Base-by-base conservation (phyloP, 2,329 filamentous ascomycete genomes). In the Sclerotinia borealis region DNA sequence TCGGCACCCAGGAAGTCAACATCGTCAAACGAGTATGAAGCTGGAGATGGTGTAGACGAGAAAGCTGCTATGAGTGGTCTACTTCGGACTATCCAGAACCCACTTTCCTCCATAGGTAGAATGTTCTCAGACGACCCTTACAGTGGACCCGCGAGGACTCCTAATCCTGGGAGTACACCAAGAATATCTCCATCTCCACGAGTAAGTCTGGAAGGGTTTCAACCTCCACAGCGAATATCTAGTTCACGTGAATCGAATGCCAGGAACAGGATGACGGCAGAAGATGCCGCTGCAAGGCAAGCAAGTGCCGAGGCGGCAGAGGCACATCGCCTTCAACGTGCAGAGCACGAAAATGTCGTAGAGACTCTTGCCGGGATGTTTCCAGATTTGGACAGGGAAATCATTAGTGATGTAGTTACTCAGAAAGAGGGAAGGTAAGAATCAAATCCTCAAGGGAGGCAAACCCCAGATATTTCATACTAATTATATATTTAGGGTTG, bases 311-410 rank as follows among this genome's bases (percentile, higher is more conserved):
- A 98, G 76, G 85, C 85, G 8, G 93, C 93, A 11, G 91, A 99
- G 75, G 93, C 93, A 9, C 85, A 92, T 68, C 82, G 90, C 19
- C 85, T 98, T 65, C 87, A 95, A 69, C 82, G 87, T 41, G 88
- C 89, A 62, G 95, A 99, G 79, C 93, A 98, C 76, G 82, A 85
- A 61, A 93, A 92, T 70, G 87, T 99, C 9, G 93, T 98, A 3
- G 95, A 98, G 77, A 98, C 95, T 41, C 79, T 99, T 63, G 88
- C 91, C 54, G 90, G 92, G 70, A 99, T 99, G 95, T 99, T 99
- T 75, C 95, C 95, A 0, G 92, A 96, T 73, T 80, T 99, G 58
- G 95, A 99, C 75, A 86, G 87, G 72, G 96, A 99, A 55, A 84
- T 99, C 43, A 98, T 99, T 73, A 93, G 93, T 72, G 95, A 99